Evolutionary conservation across 1,284 basidiomycete species (phyloP), one percentile per base, ranked within the genome.

Genomic region (Marasmius tenuissimus): DNA sequence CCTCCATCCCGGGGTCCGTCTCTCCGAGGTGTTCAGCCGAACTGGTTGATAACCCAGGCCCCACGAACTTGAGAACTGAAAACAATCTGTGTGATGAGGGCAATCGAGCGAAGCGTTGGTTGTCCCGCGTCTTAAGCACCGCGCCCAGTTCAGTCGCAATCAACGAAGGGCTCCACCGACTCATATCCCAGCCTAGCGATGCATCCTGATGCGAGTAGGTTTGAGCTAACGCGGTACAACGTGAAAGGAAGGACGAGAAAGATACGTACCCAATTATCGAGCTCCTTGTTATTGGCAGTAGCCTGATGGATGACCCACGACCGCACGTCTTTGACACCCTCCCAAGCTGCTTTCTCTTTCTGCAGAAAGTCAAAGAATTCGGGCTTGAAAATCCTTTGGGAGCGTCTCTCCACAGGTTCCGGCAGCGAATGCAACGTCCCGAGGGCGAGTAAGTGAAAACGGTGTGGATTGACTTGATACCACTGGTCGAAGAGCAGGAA

Each of bases 341-440:
- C 85, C 72, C 80, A 81, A 1, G 85, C 85, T 11, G 83, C 82
- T 61, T 84, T 80, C 68, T 85, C 83, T 66, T 76, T 81, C 34
- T 76, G 75, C 12, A 86, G 75, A 49, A 75, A 75, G 20, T 87
- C 85, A 67, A 93, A 92, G 73, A 88, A 93, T 16, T 82, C 80
- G 1, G 91, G 91, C 72, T 93, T 93, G 73, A 77, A 87, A 18
- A 94, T 78, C 70, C 92, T 94, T 72, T 98, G 96, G 1, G 82
- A 81, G 3, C 79, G 83, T 40, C 94, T 81, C 1, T 84, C 79
- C 1, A 98, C 94, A 0, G 97, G 97, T 1, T 87, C 87, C 0
- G 97, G 97, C 1, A 99, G 82, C 2, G 88, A 85, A 70, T 96
- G 88, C 35, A 97, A 78, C 0, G 91, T 88, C 0, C 92, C 91